These are phyloP conservation scores for Chalciporus chontae DNA, from an alignment of 768 basidiomycete species.

Conservation along the genomic window DNA sequence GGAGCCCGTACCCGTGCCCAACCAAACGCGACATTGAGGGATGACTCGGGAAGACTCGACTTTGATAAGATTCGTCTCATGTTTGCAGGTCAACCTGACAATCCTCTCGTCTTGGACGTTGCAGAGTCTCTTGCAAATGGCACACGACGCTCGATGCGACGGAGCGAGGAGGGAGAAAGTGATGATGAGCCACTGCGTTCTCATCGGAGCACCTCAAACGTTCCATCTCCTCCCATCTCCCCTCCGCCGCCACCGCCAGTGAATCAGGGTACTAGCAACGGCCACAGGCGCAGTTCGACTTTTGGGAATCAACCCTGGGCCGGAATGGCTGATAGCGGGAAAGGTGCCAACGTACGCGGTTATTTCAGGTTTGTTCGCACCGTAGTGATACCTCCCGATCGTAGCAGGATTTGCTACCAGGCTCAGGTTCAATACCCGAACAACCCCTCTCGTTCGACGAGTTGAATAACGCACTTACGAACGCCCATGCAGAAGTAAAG, in stretches of 20 bases:
- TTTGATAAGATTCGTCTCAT: constrained; percentile 30
- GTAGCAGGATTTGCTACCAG: constrained; percentile 8
- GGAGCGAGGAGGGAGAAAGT: constrained; percentile 12
- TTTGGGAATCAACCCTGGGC: constrained; percentile 18
- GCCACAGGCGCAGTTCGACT: constrained; percentile 24
- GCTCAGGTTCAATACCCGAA: neutral
- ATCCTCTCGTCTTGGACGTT: neutral
- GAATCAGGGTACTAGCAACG: neutral
- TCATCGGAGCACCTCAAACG: neutral
- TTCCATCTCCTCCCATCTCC: constrained; percentile 12
- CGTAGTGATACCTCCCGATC: neutral
- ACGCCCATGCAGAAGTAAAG: constrained; percentile 23
- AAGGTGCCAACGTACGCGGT: constrained; percentile 6
- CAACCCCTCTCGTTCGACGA: constrained; percentile 24
- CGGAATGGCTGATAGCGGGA: constrained; percentile 7
- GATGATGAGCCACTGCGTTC: constrained; percentile 15
- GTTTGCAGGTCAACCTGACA: constrained; percentile 19
- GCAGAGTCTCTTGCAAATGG: neutral
- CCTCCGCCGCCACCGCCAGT: constrained; percentile 15
- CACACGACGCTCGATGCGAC: neutral
- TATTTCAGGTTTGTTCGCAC: neutral
- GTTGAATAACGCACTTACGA: constrained; percentile 21
- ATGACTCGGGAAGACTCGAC: constrained; percentile 29
- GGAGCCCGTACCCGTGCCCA: neutral
- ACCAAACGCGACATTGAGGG: constrained; percentile 16